Conservation (phyloP, 2,329 filamentous ascomycete species). For the Verticillium longisporum region DNA sequence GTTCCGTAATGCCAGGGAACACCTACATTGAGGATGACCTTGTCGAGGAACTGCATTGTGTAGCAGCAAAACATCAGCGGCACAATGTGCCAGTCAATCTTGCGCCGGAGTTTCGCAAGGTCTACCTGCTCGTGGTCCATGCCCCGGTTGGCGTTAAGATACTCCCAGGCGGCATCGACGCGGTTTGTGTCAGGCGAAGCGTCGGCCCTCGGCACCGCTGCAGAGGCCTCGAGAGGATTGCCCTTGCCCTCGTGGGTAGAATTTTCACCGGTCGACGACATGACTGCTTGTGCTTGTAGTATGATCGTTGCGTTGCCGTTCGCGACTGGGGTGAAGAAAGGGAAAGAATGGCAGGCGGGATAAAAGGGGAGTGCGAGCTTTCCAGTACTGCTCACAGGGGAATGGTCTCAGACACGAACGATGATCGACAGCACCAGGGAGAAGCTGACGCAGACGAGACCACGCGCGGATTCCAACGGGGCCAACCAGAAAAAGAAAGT, state of each 20-base stretch:
- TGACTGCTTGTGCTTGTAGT: slow-evolving; percentile 3
- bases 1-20: neutral
- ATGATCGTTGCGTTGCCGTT: neutral
- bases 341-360: neutral
- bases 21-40: slow-evolving; percentile 55
- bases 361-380: neutral
- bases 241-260: slow-evolving; percentile 2
- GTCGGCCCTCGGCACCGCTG: slow-evolving; percentile 9
- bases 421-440: neutral
- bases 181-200: slow-evolving; percentile 10
- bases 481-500: neutral
- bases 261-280: slow-evolving; percentile 19
- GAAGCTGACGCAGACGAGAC: neutral
- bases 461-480: neutral
- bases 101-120: slow-evolving; percentile 40
- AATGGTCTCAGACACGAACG: neutral
- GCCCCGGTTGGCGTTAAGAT: slow-evolving; percentile 31
- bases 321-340: neutral
- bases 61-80: slow-evolving; percentile 57
- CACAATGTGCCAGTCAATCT: slow-evolving; percentile 52
- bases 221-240: slow-evolving; percentile 9
- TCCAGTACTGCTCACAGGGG: neutral
- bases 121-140: slow-evolving; percentile 27
- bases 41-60: slow-evolving; percentile 58
- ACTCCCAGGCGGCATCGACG: slow-evolving; percentile 40